Evolutionary conservation across 331 rosid species (phyloP).

Genomic region (Telfairia occidentalis): DNA sequence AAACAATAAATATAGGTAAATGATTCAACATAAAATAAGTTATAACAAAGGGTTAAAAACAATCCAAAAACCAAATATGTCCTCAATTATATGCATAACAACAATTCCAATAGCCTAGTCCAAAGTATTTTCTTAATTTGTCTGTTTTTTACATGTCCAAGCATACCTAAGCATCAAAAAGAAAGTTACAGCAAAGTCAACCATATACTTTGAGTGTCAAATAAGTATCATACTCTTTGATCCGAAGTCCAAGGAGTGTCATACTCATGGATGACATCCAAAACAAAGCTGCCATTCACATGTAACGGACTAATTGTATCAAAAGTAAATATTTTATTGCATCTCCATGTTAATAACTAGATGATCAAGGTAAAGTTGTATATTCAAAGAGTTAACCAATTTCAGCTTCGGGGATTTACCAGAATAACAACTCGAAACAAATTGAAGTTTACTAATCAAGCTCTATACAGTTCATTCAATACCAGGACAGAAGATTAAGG

Average conservation of each 20-base stretch:
- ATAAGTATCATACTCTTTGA: too few species aligned
- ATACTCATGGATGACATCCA: background rate
- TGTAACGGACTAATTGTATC: background rate
- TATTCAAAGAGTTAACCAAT: background rate
- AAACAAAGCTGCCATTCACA: background rate
- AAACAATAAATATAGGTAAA: background rate
- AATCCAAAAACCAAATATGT: background rate
- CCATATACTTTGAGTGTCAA: background rate
- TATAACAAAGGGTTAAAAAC: background rate
- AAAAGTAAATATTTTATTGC: background rate
- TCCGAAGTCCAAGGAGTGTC: background rate
- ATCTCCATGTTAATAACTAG: background rate
- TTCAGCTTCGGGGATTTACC: background rate
- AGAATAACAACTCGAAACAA: background rate
- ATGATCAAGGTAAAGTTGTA: background rate
- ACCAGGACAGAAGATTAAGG: background rate
- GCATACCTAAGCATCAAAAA: background rate
- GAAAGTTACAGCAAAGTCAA: background rate
- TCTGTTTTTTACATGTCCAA: background rate
- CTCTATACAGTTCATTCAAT: background rate
- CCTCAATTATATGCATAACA: background rate
- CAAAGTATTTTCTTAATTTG: background rate
- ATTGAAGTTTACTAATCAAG: background rate
- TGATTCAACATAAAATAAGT: background rate
- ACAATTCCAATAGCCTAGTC: background rate